Conservation (phyloP, 208 protist species). For the Porcisia hertigi region DNA sequence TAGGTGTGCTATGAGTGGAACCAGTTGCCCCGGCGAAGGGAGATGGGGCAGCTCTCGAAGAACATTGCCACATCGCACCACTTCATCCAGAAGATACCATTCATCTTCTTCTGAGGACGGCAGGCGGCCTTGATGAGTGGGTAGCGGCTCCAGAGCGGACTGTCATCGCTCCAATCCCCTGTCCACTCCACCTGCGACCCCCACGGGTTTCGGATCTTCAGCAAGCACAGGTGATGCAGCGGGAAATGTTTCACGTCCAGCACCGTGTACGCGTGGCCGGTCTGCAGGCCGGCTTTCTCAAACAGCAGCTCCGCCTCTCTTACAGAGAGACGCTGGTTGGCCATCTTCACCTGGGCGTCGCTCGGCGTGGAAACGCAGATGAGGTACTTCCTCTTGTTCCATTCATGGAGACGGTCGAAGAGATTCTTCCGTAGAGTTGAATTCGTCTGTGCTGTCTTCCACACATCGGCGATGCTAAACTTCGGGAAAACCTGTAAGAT, state of each 20-base stretch:
- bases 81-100: slow-evolving; percentile 79
- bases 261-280: slow-evolving; percentile 69
- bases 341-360: slow-evolving; percentile 36
- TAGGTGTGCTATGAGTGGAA: slow-evolving; percentile 53
- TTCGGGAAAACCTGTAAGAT: slow-evolving; percentile 66
- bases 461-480: slow-evolving; percentile 47
- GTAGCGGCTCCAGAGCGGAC: slow-evolving; percentile 52
- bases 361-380: slow-evolving; percentile 58
- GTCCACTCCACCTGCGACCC: slow-evolving; percentile 71
- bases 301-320: slow-evolving; percentile 35
- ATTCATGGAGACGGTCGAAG: slow-evolving; percentile 48
- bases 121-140: slow-evolving; percentile 53
- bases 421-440: slow-evolving; percentile 32
- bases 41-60: slow-evolving; percentile 66
- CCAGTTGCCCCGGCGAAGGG: slow-evolving; percentile 50
- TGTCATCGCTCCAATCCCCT: slow-evolving; percentile 58
- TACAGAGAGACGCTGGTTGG: slow-evolving; percentile 22
- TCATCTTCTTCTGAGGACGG: slow-evolving; percentile 43
- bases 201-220: slow-evolving; percentile 77
- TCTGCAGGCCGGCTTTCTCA: slow-evolving; percentile 49
- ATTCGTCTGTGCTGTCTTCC: slow-evolving; percentile 42
- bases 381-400: slow-evolving; percentile 57
- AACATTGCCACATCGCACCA: slow-evolving; percentile 69
- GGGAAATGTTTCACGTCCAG: slow-evolving; percentile 58
- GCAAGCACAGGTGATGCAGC: slow-evolving; percentile 49